Evolutionary conservation across 73 alveolate species (phyloP), one percentile per base, ranked within the genome.

Genomic region (Stentor roeselii): DNA sequence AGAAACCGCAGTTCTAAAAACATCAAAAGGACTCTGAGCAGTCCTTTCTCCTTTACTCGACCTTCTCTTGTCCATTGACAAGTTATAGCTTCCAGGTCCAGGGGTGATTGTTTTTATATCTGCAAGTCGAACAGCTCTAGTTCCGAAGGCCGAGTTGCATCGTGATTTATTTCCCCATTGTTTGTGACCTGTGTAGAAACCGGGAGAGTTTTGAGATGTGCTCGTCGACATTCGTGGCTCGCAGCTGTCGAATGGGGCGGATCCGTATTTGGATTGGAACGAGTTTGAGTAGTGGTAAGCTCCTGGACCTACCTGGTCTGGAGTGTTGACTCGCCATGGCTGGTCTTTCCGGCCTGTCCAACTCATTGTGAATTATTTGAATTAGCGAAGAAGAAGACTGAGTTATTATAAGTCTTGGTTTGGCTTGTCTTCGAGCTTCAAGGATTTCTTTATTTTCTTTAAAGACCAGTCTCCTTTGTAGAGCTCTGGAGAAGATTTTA

Each of bases 261-360:
- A 15, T 1, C 80, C 34, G 15, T 30, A 27, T 11, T 2, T 67
- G 37, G 14, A 34, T 21, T n/a, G 41, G 21, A 27, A 27, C 27
- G 37, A 30, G 50, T 21, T n/a, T 36, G n/a, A 14, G 11, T 27
- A 27, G 21, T n/a, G 27, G 34, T 67, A 67, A 2, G 80, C 37
- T 32, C 80, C 80, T 30, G 80, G 80, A 40, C 80, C 80, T n/a
- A 67, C 80, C 0, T 67, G 41, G 2, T 21, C 80, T 30, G 80
- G 80, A 40, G 80, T 67, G 34, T 67, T 21, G 34, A 40, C 80
- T 34, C 37, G 37, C 37, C 80, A 67, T 14, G 21, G 34, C 34
- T 67, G 27, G 21, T 21, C 37, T 30, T 67, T 67, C 34, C 80
- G 6, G 30, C 67, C 67, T 11, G 6, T 50, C 67, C 67, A 50